Conservation (phyloP, 2,329 filamentous ascomycete genomes). For the Nigrospora osmanthi region DNA sequence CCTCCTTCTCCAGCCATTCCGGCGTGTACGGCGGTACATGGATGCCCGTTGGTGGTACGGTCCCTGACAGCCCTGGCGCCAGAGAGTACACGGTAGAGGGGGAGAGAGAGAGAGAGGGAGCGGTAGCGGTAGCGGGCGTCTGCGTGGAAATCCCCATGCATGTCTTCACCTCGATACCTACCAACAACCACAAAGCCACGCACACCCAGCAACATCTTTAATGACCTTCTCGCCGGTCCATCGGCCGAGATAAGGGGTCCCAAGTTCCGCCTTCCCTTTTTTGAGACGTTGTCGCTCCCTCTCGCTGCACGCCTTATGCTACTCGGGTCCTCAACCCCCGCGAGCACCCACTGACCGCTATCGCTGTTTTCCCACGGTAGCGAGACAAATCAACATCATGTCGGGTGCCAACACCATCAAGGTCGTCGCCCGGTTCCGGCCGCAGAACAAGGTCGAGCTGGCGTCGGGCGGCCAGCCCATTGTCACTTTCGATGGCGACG, state of each 20-base stretch:
- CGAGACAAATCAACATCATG: slow-evolving; percentile 30
- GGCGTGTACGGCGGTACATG: too few species aligned
- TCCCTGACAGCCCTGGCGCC: too few species aligned
- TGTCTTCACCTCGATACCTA: not conserved
- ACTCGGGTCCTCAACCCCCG: too few species aligned
- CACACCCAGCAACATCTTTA: slow-evolving; percentile 2
- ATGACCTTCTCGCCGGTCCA: slow-evolving; percentile 20
- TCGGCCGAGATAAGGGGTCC: slow-evolving; percentile 16
- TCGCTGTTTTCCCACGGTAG: too few species aligned
- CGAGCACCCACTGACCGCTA: too few species aligned
- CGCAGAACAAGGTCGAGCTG: slow-evolving; percentile 92
- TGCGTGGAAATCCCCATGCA: not conserved
- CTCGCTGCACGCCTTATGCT: too few species aligned
- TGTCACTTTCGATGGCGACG: slow-evolving; percentile 78
- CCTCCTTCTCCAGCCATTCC: too few species aligned
- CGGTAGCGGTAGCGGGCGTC: not conserved
- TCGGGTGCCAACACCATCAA: slow-evolving; percentile 59
- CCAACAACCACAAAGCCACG: not conserved
- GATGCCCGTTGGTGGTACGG: too few species aligned
- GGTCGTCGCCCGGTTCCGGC: slow-evolving; percentile 96
- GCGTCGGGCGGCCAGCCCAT: slow-evolving; percentile 86
- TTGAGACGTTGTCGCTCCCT: not conserved
- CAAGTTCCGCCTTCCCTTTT: slow-evolving; percentile 1
- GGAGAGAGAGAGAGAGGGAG: too few species aligned
- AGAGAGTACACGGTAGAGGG: too few species aligned